Percentiles rank a stretch among this genome's conserved stretches.
These are phyloP conservation scores for Phialemonium atrogriseum DNA, from an alignment of 2,329 filamentous ascomycete genomes.

Conservation along the genomic window DNA sequence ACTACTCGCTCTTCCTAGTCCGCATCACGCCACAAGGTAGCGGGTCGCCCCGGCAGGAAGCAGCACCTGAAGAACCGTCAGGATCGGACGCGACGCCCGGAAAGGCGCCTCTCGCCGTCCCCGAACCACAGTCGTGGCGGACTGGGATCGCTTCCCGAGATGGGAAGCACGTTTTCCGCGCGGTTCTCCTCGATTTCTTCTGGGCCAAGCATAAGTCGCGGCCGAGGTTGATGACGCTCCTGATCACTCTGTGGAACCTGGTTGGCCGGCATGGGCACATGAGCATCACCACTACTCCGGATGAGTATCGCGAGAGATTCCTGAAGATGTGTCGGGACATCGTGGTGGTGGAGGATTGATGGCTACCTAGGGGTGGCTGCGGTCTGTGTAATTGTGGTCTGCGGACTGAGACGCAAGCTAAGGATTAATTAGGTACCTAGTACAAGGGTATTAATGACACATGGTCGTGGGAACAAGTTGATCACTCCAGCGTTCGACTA, in stretches of 20 bases:
- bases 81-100: slow-evolving; percentile 14
- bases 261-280: slow-evolving; percentile 60
- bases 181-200: slow-evolving; percentile 66
- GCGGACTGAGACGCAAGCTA: no score
- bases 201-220: slow-evolving; percentile 67
- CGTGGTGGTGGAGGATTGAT: no score
- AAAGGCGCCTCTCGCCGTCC: slow-evolving; percentile 24
- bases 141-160: slow-evolving; percentile 53
- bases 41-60: slow-evolving; percentile 12
- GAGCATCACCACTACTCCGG: slow-evolving; percentile 63
- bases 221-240: slow-evolving; percentile 55
- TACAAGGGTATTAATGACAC: no score
- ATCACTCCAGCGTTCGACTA: no score
- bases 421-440: no score
- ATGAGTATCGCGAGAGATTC: slow-evolving; percentile 55
- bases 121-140: slow-evolving; percentile 45
- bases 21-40: slow-evolving; percentile 25
- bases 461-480: no score
- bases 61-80: background rate
- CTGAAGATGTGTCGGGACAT: slow-evolving; percentile 34
- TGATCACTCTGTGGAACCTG: slow-evolving; percentile 56
- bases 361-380: no score
- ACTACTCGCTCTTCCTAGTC: slow-evolving; percentile 68
- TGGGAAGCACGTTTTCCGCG: slow-evolving; percentile 59
- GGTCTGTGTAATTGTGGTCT: no score